Evolutionary conservation across 2,329 filamentous ascomycete genomes (phyloP).

Genomic region (Xylaria sp.): DNA sequence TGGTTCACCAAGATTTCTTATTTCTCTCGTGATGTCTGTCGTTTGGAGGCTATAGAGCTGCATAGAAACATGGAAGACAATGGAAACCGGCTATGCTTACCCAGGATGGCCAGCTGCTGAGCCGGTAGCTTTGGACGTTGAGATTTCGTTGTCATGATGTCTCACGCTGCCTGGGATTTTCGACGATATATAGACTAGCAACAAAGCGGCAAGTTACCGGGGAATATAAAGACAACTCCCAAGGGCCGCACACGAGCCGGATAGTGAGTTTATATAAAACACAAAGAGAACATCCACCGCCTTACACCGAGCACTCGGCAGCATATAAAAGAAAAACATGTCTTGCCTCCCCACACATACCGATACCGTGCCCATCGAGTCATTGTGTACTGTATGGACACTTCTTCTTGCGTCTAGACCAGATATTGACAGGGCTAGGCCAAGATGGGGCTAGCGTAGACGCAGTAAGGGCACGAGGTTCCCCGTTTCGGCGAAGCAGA

Average conservation of each 20-base stretch:
- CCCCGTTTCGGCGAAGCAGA: constrained; percentile 7
- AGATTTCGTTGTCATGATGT: constrained; percentile 39
- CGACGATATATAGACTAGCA: background rate
- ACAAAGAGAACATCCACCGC: constrained; percentile 4
- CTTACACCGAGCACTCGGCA: background rate
- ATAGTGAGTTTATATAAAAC: constrained; percentile 14
- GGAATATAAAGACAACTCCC: background rate
- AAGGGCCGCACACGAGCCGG: background rate
- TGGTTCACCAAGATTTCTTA: background rate
- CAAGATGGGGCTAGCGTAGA: background rate
- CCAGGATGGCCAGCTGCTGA: constrained; percentile 81
- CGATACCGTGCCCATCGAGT: background rate
- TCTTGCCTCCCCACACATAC: constrained; percentile 4
- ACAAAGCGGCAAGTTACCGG: constrained; percentile 10
- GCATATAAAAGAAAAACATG: constrained; percentile 11
- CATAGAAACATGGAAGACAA: constrained; percentile 10
- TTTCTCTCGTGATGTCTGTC: background rate
- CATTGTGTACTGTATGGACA: background rate
- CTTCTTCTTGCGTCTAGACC: background rate
- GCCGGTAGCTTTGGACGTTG: constrained; percentile 73
- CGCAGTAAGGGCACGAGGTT: constrained; percentile 28
- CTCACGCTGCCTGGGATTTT: constrained; percentile 5
- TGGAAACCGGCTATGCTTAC: constrained; percentile 61
- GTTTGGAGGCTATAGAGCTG: constrained; percentile 5
- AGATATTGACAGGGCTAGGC: background rate